Evolutionary conservation across 257 asterid species (phyloP).

Genomic region (Knoxia roxburghii): DNA sequence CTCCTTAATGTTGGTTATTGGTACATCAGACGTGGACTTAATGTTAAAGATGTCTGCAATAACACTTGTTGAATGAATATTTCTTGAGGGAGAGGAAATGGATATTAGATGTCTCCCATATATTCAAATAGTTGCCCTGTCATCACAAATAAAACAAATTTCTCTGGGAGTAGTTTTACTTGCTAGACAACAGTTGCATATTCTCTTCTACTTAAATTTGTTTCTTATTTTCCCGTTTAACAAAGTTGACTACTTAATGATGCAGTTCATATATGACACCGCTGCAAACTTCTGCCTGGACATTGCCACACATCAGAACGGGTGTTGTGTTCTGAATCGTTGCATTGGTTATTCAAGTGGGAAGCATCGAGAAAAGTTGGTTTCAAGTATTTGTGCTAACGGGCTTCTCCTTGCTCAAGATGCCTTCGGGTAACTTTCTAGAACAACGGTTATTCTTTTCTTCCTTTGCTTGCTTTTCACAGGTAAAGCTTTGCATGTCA

Average conservation of each 20-base stretch:
- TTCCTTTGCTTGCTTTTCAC: not conserved
- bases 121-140: no score
- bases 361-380: constrained; percentile 50
- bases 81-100: not conserved
- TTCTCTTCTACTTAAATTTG: not conserved
- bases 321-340: constrained; percentile 43
- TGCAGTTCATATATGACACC: constrained; percentile 36
- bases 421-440: constrained; percentile 64
- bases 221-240: not conserved
- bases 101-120: not conserved
- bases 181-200: not conserved
- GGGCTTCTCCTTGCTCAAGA: constrained; percentile 82
- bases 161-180: not conserved
- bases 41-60: not conserved
- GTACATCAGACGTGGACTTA: not conserved
- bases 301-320: constrained; percentile 40
- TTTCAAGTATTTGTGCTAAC: constrained; percentile 52
- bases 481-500: not conserved
- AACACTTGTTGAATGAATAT: not conserved
- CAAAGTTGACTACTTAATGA: not conserved
- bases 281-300: constrained; percentile 33
- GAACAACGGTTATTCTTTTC: not conserved
- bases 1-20: not conserved
- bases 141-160: not conserved
- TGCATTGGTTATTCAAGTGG: constrained; percentile 51